These are phyloP conservation scores for Aspergillus ustus DNA, from an alignment of 2,329 filamentous ascomycete genomes.

Conservation along the genomic window DNA sequence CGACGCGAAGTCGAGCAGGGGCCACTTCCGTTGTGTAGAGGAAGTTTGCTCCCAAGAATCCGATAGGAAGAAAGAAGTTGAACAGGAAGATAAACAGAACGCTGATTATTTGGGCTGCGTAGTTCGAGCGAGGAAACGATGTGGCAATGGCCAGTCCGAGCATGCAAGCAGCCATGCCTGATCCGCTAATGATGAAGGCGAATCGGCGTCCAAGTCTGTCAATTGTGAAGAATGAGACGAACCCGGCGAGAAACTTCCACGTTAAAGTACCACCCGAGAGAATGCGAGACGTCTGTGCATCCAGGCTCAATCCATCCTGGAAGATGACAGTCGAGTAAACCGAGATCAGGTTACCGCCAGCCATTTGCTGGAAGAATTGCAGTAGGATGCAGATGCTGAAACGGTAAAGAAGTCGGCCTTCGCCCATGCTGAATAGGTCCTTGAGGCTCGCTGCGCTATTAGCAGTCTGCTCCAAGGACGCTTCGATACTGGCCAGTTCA, in stretches of 20 bases:
- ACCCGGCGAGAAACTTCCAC: constrained; percentile 17
- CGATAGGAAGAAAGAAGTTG: constrained; percentile 15
- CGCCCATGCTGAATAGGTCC: constrained; percentile 48
- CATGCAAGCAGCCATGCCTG: constrained; percentile 19
- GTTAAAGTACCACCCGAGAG: constrained; percentile 16
- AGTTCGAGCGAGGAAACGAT: constrained; percentile 6
- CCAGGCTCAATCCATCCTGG: constrained; percentile 12
- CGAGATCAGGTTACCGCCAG: constrained; percentile 38
- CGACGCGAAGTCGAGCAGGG: background rate
- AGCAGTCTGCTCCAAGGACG: constrained; percentile 44
- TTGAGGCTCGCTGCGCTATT: constrained; percentile 49
- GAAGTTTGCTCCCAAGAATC: constrained; percentile 10
- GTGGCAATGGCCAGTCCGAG: constrained; percentile 16
- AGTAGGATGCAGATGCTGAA: constrained; percentile 53
- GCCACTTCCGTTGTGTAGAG: constrained; percentile 17
- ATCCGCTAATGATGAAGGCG: constrained; percentile 15
- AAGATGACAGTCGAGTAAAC: constrained; percentile 41
- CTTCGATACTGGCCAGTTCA: constrained; percentile 54
- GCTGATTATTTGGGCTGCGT: constrained; percentile 4
- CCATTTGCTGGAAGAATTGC: constrained; percentile 51
- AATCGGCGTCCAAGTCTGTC: constrained; percentile 19
- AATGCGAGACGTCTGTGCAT: background rate
- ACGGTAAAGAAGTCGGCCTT: constrained; percentile 56
- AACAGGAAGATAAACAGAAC: constrained; percentile 13
- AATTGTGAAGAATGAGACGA: constrained; percentile 17